These are phyloP conservation scores for Chlamydomonas reinhardtii DNA, from an alignment of 163 green algal genomes.

Conservation along the genomic window DNA sequence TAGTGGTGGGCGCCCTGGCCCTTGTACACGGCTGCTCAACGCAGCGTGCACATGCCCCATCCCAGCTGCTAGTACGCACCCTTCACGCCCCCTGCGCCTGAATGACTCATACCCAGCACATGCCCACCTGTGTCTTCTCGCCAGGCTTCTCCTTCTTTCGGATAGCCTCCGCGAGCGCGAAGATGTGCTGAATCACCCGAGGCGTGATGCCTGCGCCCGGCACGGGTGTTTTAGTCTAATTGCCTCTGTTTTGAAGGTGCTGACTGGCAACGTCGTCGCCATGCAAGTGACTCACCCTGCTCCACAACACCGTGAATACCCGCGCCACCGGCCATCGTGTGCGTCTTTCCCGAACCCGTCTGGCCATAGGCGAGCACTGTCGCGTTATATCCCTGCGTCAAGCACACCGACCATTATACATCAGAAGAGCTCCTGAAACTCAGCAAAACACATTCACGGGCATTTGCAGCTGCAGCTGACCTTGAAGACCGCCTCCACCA, in stretches of 20 bases:
- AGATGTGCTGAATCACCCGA: conserved; percentile 71
- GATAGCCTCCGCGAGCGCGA: conserved; percentile 61
- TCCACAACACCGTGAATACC: conserved; percentile 71
- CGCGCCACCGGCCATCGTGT: conserved; percentile 79
- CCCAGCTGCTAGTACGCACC: too few relatives aligned
- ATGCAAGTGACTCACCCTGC: conserved; percentile 47
- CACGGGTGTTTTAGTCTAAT: neutral
- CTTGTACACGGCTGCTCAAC: too few relatives aligned
- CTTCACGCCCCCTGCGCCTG: too few relatives aligned
- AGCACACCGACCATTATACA: neutral
- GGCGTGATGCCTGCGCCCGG: conserved; percentile 68
- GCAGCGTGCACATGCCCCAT: too few relatives aligned
- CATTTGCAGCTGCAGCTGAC: conserved; percentile 20
- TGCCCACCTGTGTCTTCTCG: conserved; percentile 64
- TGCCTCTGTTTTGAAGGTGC: too few relatives aligned
- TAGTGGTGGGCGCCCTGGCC: too few relatives aligned
- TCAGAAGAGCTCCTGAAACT: too few relatives aligned
- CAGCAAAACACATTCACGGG: too few relatives aligned
- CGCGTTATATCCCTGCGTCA: conserved; percentile 71
- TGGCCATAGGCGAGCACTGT: conserved; percentile 82
- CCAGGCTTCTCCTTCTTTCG: conserved; percentile 68
- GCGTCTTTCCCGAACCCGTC: conserved; percentile 80
- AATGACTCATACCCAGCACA: too few relatives aligned
- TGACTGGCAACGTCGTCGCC: too few relatives aligned
- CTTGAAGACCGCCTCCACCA: conserved; percentile 82